Evolutionary conservation across 805 yeast species (phyloP).

Genomic region (Wickerhamia fluorescens): DNA sequence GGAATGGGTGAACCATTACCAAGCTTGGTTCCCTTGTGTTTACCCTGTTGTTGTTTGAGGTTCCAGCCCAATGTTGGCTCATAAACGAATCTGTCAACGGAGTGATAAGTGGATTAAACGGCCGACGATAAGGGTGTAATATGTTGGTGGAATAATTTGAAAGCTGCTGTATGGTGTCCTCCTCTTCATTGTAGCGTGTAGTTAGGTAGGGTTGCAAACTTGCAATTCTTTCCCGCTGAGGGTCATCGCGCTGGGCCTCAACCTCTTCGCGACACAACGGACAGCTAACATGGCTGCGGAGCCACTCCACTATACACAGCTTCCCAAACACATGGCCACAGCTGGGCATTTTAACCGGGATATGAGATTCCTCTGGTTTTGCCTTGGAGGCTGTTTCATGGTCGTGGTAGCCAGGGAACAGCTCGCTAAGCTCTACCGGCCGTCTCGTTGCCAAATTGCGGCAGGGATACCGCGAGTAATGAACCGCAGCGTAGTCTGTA

Average conservation of each 20-base stretch:
- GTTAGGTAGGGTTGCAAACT: conserved; percentile 4
- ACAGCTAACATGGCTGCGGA: conserved; percentile 31
- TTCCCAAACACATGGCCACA: conserved; percentile 37
- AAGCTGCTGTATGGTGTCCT: conserved; percentile 17
- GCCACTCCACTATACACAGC: conserved; percentile 36
- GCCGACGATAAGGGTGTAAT: conserved; percentile 29
- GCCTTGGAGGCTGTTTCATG: conserved; percentile 4
- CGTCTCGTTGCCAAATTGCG: conserved; percentile 15
- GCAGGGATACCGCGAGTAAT: conserved; percentile 22
- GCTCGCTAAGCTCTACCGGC: conserved; percentile 13
- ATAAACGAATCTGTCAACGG: conserved; percentile 34
- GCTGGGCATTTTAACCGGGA: conserved; percentile 35
- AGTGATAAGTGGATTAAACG: conserved; percentile 26
- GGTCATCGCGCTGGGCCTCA: conserved; percentile 14
- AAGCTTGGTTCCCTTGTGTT: too few relatives aligned
- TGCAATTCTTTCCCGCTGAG: conserved; percentile 10
- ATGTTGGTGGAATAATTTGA: conserved; percentile 27
- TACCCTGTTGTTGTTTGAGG: too few relatives aligned
- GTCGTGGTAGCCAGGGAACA: conserved; percentile 21
- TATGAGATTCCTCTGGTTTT: conserved; percentile 15
- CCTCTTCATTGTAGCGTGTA: conserved; percentile 12
- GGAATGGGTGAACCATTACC: too few relatives aligned
- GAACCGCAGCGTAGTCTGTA: conserved; percentile 17
- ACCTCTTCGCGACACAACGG: conserved; percentile 37
- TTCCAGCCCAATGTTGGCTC: conserved; percentile 28